These are phyloP conservation scores for Hygrocybe coccinea DNA, from an alignment of 768 basidiomycete genomes.

Conservation along the genomic window DNA sequence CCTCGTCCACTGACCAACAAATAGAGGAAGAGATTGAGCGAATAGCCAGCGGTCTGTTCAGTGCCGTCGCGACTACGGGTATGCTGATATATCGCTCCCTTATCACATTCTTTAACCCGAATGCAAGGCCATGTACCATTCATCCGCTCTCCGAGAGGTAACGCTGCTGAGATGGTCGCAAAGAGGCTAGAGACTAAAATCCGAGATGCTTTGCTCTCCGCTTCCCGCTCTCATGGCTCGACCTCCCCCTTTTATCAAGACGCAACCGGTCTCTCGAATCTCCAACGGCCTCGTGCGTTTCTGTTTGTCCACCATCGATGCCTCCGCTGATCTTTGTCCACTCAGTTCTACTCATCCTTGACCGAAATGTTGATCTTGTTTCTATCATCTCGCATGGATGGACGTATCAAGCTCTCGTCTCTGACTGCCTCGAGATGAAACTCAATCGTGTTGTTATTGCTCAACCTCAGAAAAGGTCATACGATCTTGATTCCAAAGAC, in stretches of 20 bases:
- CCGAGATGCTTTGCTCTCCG: conserved; percentile 73
- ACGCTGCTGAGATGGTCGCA: conserved; percentile 99
- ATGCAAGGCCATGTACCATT: conserved; percentile 80
- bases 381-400: conserved; percentile 94
- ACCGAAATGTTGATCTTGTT: conserved; percentile 91
- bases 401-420: conserved; percentile 98
- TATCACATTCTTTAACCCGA: conserved; percentile 1
- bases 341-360: conserved; percentile 88
- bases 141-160: conserved; percentile 90
- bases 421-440: conserved; percentile 96
- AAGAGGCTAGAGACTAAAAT: conserved; percentile 91
- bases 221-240: conserved; percentile 54
- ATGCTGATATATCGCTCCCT: conserved; percentile 16
- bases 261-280: conserved; percentile 72
- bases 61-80: conserved; percentile 86
- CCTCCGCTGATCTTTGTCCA: neutral
- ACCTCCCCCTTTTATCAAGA: conserved; percentile 75
- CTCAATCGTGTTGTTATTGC: conserved; percentile 88
- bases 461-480: conserved; percentile 68
- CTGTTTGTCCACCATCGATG: neutral
- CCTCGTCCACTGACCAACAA: conserved; percentile 80
- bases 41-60: conserved; percentile 85
- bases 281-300: conserved; percentile 79
- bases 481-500: conserved; percentile 96
- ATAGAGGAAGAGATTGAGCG: conserved; percentile 94